Conservation (phyloP, 345 rosid genomes). For the Passiflora organensis region DNA sequence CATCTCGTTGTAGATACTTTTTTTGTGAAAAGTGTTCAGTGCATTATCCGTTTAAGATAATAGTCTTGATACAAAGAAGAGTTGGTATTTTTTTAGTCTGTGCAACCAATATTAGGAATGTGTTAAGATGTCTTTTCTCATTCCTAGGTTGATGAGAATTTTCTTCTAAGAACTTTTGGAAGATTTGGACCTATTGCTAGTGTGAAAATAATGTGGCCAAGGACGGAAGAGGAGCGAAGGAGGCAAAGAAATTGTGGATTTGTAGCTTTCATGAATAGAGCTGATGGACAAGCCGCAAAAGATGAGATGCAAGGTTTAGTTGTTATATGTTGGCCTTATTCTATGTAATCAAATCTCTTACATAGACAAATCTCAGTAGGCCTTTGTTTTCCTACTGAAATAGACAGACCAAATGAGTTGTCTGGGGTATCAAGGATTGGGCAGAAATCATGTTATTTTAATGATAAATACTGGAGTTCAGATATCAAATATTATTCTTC, state of each 20-base stretch:
- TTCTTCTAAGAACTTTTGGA: slow-evolving; percentile 95
- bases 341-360: no score
- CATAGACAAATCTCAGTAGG: no score
- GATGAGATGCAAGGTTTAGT: slow-evolving; percentile 97
- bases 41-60: no score
- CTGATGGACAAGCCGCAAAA: slow-evolving; percentile 98
- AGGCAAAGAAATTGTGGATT: slow-evolving; percentile 96
- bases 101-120: not conserved
- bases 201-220: slow-evolving; percentile 99
- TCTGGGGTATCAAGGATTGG: no score
- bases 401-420: no score
- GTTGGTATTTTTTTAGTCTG: not conserved
- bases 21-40: not conserved
- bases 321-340: not conserved
- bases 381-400: no score
- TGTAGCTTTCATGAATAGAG: slow-evolving; percentile 96
- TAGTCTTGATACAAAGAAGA: no score
- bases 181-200: slow-evolving; percentile 99
- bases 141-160: slow-evolving; percentile 92
- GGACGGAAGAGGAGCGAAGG: slow-evolving; percentile 93
- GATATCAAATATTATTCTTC: no score
- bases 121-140: slow-evolving; percentile 4
- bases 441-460: no score
- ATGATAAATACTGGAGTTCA: no score
- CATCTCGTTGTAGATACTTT: not conserved